Evolutionary conservation across 352 stramenopile species (phyloP).

Genomic region (Pythium monospermum): DNA sequence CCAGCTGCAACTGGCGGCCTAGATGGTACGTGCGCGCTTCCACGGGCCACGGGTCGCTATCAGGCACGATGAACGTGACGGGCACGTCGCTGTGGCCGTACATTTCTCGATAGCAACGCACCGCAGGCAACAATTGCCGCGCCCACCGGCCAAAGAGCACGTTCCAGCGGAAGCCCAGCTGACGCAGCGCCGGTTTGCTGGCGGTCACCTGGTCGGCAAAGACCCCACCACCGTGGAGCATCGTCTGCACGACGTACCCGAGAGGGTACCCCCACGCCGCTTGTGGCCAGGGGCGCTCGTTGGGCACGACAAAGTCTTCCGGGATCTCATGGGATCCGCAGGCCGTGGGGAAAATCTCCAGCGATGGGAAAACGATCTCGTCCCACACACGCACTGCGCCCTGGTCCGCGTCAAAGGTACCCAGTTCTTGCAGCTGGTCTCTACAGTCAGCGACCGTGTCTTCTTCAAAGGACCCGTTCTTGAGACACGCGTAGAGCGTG

Average conservation of each 20-base stretch:
- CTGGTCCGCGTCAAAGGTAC: constrained; percentile 35
- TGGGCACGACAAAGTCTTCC: constrained; percentile 50
- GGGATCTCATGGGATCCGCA: constrained; percentile 37
- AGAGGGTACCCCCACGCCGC: constrained; percentile 32
- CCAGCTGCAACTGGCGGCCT: constrained; percentile 71
- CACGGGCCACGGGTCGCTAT: constrained; percentile 62
- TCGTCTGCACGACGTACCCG: constrained; percentile 50
- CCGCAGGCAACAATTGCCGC: constrained; percentile 15
- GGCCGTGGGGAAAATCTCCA: constrained; percentile 29
- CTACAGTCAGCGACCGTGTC: constrained; percentile 18
- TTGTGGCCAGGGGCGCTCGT: constrained; percentile 39
- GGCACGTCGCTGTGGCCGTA: constrained; percentile 77
- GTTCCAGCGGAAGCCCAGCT: constrained; percentile 51
- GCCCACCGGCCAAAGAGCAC: constrained; percentile 35
- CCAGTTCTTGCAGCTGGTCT: constrained; percentile 34
- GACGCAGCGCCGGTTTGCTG: constrained; percentile 17
- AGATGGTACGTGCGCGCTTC: constrained; percentile 75
- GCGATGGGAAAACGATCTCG: constrained; percentile 30
- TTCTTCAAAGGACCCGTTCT: constrained; percentile 15
- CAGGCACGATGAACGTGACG: constrained; percentile 60
- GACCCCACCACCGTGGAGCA: constrained; percentile 34
- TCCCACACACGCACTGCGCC: constrained; percentile 29
- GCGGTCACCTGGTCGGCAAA: constrained; percentile 37
- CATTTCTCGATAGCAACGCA: constrained; percentile 47
- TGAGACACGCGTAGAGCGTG: constrained; percentile 16